Conservation (phyloP, 2,329 filamentous ascomycete species). For the Pseudocercospora fuligena region DNA sequence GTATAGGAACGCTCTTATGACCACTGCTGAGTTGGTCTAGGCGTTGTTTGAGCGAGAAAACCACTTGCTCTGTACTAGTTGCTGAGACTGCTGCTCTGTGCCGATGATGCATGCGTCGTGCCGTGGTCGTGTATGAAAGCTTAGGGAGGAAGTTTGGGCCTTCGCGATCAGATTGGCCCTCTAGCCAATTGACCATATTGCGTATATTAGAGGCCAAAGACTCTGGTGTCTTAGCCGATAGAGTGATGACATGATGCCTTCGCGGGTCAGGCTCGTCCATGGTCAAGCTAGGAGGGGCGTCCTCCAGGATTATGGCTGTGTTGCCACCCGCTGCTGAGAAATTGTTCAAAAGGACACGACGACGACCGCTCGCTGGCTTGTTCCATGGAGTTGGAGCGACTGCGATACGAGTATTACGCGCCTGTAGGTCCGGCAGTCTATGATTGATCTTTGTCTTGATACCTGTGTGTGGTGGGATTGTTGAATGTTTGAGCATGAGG, state of each 20-base stretch:
- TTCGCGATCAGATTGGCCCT: background rate
- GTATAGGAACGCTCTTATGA: conserved; percentile 11
- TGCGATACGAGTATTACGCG: conserved; percentile 62
- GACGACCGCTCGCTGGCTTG: conserved; percentile 33
- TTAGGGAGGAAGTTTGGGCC: conserved; percentile 6
- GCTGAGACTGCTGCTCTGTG: conserved; percentile 23
- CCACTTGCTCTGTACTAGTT: conserved; percentile 9
- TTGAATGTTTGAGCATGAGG: conserved; percentile 66
- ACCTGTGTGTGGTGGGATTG: conserved; percentile 69
- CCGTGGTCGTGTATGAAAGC: conserved; percentile 36
- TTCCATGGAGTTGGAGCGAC: conserved; percentile 53
- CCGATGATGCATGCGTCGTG: conserved; percentile 33
- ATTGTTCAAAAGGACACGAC: conserved; percentile 64
- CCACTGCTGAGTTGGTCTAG: conserved; percentile 1
- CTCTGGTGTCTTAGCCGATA: conserved; percentile 60
- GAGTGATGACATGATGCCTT: conserved; percentile 59
- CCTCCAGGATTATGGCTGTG: conserved; percentile 68
- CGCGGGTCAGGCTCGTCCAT: conserved; percentile 47
- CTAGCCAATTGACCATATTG: conserved; percentile 15
- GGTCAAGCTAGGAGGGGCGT: conserved; percentile 53
- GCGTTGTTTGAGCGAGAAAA: conserved; percentile 4
- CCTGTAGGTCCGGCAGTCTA: conserved; percentile 62
- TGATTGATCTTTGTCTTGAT: conserved; percentile 69
- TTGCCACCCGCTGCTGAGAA: conserved; percentile 75
- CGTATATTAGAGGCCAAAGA: conserved; percentile 59